Evolutionary conservation across 1,284 basidiomycete species (phyloP), one percentile per base, ranked within the genome.

Genomic region (Cryptococcus hybrid): DNA sequence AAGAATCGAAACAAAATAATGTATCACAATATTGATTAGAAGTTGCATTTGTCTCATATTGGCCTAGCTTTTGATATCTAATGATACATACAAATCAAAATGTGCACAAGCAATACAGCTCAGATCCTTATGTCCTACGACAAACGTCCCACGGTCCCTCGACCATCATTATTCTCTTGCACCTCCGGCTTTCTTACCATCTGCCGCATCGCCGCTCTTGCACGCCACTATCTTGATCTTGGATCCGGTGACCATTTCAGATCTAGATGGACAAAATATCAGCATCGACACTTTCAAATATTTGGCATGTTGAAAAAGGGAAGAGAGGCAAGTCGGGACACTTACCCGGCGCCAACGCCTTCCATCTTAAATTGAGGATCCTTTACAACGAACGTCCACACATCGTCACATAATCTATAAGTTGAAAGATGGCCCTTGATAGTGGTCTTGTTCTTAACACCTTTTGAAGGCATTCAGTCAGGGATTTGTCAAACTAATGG

Each of bases 371-470:
- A 94, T 13, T 85, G 84, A 12, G 92, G 88, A 66, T 93, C 86
- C 75, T 91, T 90, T 50, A 95, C 88, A 61, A 94, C 89, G 77
- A 96, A 97, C 43, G 93, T 96, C 93, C 93, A 96, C 49, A 96
- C 92, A 71, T 96, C 93, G 79, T 96, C 93, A 73, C 91, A 93
- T 1, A 93, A 83, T n/a, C 92, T 86, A 79, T 96, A 96, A 1
- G 91, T 95, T 68, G 88, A 85, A 49, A 96, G 78, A 73, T 93
- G 89, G 15, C 91, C 93, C 83, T 95, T 95, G 63, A 95, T 83
- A 6, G 85, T 87, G 30, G 92, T 90, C 83, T 97, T 97, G 47
- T 84, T 88, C 81, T 95, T 95, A 52, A 96, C 90, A 68, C 88
- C 86, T 79, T 89, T 51, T 90, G 86, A 80, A 97, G 86, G 42